Base-by-base conservation (phyloP, 2,329 filamentous ascomycete species). In the Scytalidium sp. region DNA sequence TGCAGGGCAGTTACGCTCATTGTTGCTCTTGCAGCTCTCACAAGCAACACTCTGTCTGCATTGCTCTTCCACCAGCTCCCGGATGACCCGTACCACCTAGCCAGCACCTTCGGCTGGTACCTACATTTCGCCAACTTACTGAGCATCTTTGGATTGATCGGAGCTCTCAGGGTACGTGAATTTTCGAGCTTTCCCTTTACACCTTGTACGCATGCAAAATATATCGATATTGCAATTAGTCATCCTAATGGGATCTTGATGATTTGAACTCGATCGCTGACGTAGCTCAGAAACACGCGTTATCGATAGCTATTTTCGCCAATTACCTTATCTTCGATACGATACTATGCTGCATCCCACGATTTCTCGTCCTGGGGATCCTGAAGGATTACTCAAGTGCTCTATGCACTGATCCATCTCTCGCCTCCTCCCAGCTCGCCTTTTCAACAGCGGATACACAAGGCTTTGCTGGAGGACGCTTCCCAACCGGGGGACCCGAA, bases 101-200 rank as follows among this genome's bases (percentile, higher is more conserved):
- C 64, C 39, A 52, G 54, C 49, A 57, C 66, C 51, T 68, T 69
- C 23, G 56, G 66, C 5, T 53, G 62, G 40, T 75, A 74, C 56
- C 62, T 71, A 19, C 61, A 68, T 51, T 61, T 72, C 27, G 68
- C 70, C 17, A 66, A 66, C 49, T 53, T 67, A 8, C 58, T 70
- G 41, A 71, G 69, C 53, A 54, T 69, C 9, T 58, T 73, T 42
- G 72, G 72, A 4, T 51, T 75, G 21, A 47, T 72, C n/a, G 72
- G 72, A 41, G 70, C 70, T 25, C 40, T 73, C n/a, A 64, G 65
- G 59, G 73, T 75, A 66, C 53, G 66, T 60, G 5, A 23, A 6
- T 22, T 21, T 45, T 29, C 27, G 50, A 19, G 15, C 22, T 23
- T 41, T 41, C 32, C 39, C 23, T 19, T 20, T 17, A 40, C n/a